Evolutionary conservation across 352 stramenopile genomes (phyloP).

Genomic region (Aphanomyces astaci): DNA sequence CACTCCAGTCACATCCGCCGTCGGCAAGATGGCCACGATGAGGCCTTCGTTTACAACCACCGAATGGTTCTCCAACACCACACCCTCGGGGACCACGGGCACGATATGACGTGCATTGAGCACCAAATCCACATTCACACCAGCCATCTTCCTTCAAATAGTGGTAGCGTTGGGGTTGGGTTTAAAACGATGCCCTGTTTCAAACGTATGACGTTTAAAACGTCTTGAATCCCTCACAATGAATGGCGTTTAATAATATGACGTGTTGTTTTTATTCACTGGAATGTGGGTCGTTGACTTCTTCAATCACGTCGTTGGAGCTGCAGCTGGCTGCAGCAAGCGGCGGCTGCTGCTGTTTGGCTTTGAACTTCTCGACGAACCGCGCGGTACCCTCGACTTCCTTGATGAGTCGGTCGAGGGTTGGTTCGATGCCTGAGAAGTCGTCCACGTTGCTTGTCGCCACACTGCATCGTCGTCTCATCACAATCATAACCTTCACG

Average conservation of each 20-base stretch:
- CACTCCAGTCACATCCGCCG: conserved; percentile 36
- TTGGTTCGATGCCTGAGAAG: conserved; percentile 27
- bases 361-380: conserved; percentile 27
- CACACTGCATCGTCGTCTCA: background rate
- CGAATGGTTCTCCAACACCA: conserved; percentile 64
- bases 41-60: conserved; percentile 55
- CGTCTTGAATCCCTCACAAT: no score
- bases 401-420: conserved; percentile 25
- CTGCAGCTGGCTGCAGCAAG: no score
- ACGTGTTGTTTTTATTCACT: no score
- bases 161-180: no score
- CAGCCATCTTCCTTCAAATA: background rate
- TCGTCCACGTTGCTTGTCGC: conserved; percentile 39
- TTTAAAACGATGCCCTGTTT: no score
- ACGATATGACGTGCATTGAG: conserved; percentile 72
- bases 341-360: background rate
- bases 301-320: no score
- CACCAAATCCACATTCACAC: conserved; percentile 45
- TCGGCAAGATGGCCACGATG: conserved; percentile 73
- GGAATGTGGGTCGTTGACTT: no score
- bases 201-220: background rate
- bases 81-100: conserved; percentile 63
- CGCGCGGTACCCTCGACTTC: conserved; percentile 33
- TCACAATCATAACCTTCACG: background rate
- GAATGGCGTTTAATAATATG: no score